Conservation (phyloP, 139 green algal genomes). For the Desmodesmus armatus region DNA sequence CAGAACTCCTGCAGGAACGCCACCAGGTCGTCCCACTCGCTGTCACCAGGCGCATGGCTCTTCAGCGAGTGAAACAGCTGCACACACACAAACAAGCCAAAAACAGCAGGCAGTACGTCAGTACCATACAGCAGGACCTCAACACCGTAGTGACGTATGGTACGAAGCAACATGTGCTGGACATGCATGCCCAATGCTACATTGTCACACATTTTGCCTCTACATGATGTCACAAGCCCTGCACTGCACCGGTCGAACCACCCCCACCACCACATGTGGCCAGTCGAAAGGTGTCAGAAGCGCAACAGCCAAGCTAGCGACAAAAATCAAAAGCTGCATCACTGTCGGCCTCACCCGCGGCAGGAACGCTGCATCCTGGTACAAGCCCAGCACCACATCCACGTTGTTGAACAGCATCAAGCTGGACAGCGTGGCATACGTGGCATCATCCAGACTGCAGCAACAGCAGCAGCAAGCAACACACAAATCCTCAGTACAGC, state of each 20-base stretch:
- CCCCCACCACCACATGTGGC: not conserved
- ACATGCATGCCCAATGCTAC: too few species aligned
- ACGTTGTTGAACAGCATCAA: slow-evolving; percentile 96
- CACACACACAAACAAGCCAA: not conserved
- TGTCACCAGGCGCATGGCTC: slow-evolving; percentile 17
- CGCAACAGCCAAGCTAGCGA: not conserved
- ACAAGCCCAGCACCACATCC: slow-evolving; percentile 82
- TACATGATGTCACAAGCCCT: too few species aligned
- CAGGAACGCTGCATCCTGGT: slow-evolving; percentile 84
- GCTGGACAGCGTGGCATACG: slow-evolving; percentile 91
- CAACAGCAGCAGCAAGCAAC: too few species aligned
- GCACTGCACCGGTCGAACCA: not conserved
- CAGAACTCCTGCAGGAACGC: slow-evolving; percentile 92
- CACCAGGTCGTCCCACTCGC: slow-evolving; percentile 90
- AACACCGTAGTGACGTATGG: not conserved
- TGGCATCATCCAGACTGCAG: slow-evolving; percentile 95
- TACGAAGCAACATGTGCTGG: not conserved
- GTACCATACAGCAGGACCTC: not conserved
- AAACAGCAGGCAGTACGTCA: not conserved
- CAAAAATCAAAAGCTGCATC: not conserved
- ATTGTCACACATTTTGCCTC: too few species aligned
- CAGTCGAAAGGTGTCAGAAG: not conserved
- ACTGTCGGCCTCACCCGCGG: slow-evolving; percentile 24
- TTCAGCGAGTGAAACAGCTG: slow-evolving; percentile 87
- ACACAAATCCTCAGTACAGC: too few species aligned